These are phyloP conservation scores for Hypomontagnella monticulosa DNA, from an alignment of 495 filamentous ascomycete genomes.

Conservation along the genomic window DNA sequence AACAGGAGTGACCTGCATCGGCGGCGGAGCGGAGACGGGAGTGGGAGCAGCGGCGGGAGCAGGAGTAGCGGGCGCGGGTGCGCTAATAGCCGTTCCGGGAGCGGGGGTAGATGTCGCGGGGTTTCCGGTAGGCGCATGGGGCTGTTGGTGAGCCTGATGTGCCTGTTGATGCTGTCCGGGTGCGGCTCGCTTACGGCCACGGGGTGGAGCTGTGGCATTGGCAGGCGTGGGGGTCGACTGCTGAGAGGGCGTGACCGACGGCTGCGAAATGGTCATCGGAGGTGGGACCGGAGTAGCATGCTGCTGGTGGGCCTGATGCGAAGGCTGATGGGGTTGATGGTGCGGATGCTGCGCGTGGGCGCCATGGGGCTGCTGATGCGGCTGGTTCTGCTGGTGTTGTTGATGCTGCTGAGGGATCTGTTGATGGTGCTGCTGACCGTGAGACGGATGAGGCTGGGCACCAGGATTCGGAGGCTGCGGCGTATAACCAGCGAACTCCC, in stretches of 20 bases:
- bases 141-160: conserved; percentile 31
- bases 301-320: conserved; percentile 45
- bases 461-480: conserved; percentile 39
- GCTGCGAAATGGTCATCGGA: conserved; percentile 51
- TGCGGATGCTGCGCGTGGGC: conserved; percentile 43
- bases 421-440: conserved; percentile 45
- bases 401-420: conserved; percentile 40
- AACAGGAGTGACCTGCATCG: conserved; percentile 48
- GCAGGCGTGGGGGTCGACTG: conserved; percentile 56
- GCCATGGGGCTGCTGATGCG: conserved; percentile 36
- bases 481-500: conserved; percentile 48
- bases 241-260: conserved; percentile 43
- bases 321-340: conserved; percentile 48
- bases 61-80: conserved; percentile 35
- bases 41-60: conserved; percentile 40
- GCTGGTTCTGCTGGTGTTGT: conserved; percentile 43
- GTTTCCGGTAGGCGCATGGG: conserved; percentile 38
- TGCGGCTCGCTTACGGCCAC: conserved; percentile 41
- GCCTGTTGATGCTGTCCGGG: conserved; percentile 40
- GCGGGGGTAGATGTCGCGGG: conserved; percentile 33
- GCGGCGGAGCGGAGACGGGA: conserved; percentile 44
- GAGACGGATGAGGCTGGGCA: conserved; percentile 44
- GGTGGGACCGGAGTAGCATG: conserved; percentile 53
- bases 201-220: conserved; percentile 42
- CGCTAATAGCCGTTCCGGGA: conserved; percentile 33